Conservation (phyloP, 257 asterid genomes). For the Solanum piurae region DNA sequence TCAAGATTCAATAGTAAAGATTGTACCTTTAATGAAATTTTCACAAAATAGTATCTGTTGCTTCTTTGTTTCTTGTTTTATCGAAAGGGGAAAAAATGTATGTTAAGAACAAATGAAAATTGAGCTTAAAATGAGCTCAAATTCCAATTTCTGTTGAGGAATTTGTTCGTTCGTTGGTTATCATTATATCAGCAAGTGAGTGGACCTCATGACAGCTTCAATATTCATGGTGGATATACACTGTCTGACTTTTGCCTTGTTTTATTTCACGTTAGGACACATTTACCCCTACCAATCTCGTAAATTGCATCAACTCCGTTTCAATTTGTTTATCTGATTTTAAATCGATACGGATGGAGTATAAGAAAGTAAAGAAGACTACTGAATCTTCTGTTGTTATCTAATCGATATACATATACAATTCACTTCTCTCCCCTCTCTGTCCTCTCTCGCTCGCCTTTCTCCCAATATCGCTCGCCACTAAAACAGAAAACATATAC, state of each 20-base stretch:
- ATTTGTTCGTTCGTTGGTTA: background rate
- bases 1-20: background rate
- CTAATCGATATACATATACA: background rate
- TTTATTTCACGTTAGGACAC: background rate
- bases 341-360: no score
- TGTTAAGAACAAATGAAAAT: background rate
- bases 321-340: background rate
- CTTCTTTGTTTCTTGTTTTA: background rate
- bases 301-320: background rate
- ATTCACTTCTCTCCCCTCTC: background rate
- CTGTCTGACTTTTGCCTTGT: background rate
- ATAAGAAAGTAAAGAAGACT: background rate
- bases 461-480: no score
- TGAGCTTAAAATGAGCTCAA: slow-evolving; percentile 8
- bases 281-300: background rate
- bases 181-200: slow-evolving; percentile 6
- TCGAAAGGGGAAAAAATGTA: background rate
- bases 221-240: background rate
- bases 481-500: no score
- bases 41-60: background rate
- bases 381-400: no score
- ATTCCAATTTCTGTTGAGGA: background rate
- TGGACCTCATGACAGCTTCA: slow-evolving; percentile 8
- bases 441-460: no score
- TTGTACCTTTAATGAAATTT: background rate